phyloP scores from a whole-genome alignment of 2,329 filamentous ascomycete genomes.

The Colletotrichum plurivorum region DNA sequence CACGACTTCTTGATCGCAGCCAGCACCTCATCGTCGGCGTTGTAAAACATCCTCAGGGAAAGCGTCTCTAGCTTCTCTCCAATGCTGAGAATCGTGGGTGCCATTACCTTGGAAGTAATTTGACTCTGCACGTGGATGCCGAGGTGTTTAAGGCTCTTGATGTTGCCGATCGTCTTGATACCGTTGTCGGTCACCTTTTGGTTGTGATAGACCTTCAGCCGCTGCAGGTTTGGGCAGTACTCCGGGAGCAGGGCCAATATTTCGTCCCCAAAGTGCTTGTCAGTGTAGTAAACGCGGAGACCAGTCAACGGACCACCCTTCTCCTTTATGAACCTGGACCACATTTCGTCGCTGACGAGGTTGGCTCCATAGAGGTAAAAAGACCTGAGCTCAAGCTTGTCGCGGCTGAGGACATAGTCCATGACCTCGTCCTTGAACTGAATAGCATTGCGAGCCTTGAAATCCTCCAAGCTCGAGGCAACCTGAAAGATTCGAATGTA shows the following conservation, averaged over 20 bases:
- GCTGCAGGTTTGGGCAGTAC: slow-evolving; percentile 76
- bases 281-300: slow-evolving; percentile 86
- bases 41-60: slow-evolving; percentile 78
- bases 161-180: slow-evolving; percentile 73
- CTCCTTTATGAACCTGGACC: slow-evolving; percentile 77
- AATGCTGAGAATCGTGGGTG: slow-evolving; percentile 71
- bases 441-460: slow-evolving; percentile 87
- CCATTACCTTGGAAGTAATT: slow-evolving; percentile 70
- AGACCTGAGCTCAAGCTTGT: slow-evolving; percentile 73
- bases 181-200: slow-evolving; percentile 78
- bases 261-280: slow-evolving; percentile 84
- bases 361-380: slow-evolving; percentile 89
- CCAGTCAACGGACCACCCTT: slow-evolving; percentile 76
- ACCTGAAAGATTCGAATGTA: slow-evolving; percentile 85
- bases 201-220: slow-evolving; percentile 87
- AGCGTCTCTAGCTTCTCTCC: slow-evolving; percentile 81
- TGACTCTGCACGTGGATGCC: slow-evolving; percentile 76
- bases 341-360: slow-evolving; percentile 82
- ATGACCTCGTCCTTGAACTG: slow-evolving; percentile 91
- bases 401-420: slow-evolving; percentile 82
- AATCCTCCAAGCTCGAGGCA: slow-evolving; percentile 75
- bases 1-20: slow-evolving; percentile 80
- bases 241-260: slow-evolving; percentile 73
- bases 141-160: slow-evolving; percentile 79
- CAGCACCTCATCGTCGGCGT: slow-evolving; percentile 79